phyloP scores from a whole-genome alignment of 768 basidiomycete genomes.

The Rhizopogon sp. region DNA sequence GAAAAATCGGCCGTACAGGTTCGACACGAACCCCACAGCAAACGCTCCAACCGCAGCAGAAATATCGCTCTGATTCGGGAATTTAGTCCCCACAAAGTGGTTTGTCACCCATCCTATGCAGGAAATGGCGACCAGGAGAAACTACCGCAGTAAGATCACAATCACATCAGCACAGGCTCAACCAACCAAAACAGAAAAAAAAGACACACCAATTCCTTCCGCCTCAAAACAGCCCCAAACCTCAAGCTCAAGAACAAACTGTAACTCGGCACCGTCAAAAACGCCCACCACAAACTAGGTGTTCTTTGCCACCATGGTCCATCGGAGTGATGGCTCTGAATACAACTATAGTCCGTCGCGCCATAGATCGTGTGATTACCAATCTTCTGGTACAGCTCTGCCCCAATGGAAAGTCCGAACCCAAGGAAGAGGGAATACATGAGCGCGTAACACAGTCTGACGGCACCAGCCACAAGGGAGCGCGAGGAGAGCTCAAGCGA shows the following conservation, averaged over 20 bases:
- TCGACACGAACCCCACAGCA: constrained; percentile 74
- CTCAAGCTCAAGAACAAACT: constrained; percentile 62
- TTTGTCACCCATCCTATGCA: constrained; percentile 77
- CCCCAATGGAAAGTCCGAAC: constrained; percentile 81
- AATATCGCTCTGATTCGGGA: constrained; percentile 69
- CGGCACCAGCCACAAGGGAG: constrained; percentile 80
- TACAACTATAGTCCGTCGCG: constrained; percentile 58
- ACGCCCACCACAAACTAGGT: constrained; percentile 70
- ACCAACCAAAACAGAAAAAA: not conserved
- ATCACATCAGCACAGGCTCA: not conserved
- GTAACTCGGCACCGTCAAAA: constrained; percentile 68
- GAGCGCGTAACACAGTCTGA: constrained; percentile 74
- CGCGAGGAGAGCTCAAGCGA: constrained; percentile 76
- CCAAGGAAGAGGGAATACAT: constrained; percentile 76
- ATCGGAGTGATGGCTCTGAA: constrained; percentile 44
- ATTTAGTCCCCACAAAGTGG: constrained; percentile 54
- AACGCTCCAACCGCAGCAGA: constrained; percentile 79
- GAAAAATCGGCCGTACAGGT: constrained; percentile 72
- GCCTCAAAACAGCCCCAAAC: constrained; percentile 55
- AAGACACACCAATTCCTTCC: constrained; percentile 48
- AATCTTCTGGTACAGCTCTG: constrained; percentile 58
- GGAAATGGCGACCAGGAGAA: constrained; percentile 53
- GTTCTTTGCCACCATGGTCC: constrained; percentile 74
- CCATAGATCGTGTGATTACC: constrained; percentile 41
- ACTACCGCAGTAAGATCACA: constrained; percentile 20